Conservation (phyloP, 495 filamentous ascomycete genomes). For the Hypoxylon trugodes region DNA sequence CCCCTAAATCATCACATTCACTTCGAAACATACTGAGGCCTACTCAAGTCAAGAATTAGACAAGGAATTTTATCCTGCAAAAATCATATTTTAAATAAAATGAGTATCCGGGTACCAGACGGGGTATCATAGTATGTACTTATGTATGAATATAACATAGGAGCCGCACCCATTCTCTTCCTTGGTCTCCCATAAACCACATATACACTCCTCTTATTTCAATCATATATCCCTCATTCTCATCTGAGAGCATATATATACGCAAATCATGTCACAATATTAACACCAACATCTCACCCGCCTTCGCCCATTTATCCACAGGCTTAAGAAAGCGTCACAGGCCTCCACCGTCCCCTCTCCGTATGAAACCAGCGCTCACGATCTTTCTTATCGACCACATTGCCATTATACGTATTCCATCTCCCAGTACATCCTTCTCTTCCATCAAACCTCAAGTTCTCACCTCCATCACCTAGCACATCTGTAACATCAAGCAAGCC, state of each 20-base stretch:
- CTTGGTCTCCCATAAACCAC: neutral
- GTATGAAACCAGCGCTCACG: conserved; percentile 59
- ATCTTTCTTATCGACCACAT: conserved; percentile 55
- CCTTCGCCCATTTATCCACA: neutral
- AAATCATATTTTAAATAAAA: no score
- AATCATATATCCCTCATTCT: neutral
- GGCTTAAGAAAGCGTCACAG: conserved; percentile 44
- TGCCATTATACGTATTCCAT: conserved; percentile 60
- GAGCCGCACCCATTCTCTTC: conserved; percentile 2
- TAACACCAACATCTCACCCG: neutral
- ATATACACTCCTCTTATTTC: conserved; percentile 4
- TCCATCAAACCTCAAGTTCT: conserved; percentile 44
- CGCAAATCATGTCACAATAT: conserved; percentile 14
- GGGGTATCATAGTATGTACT: conserved; percentile 30
- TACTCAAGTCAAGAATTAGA: neutral
- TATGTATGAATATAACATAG: conserved; percentile 20
- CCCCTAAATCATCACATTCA: neutral
- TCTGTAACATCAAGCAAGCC: conserved; percentile 64
- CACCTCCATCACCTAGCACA: conserved; percentile 55
- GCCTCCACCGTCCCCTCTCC: conserved; percentile 57
- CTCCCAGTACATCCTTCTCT: conserved; percentile 61
- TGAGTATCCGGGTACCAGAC: conserved; percentile 16
- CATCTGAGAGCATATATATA: conserved; percentile 26
- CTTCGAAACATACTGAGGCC: no score
- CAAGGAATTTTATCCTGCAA: neutral